Evolutionary conservation across 83 land plant species (phyloP), one percentile per base, ranked within the genome.

Genomic region (Diphasiastrum complanatum): DNA sequence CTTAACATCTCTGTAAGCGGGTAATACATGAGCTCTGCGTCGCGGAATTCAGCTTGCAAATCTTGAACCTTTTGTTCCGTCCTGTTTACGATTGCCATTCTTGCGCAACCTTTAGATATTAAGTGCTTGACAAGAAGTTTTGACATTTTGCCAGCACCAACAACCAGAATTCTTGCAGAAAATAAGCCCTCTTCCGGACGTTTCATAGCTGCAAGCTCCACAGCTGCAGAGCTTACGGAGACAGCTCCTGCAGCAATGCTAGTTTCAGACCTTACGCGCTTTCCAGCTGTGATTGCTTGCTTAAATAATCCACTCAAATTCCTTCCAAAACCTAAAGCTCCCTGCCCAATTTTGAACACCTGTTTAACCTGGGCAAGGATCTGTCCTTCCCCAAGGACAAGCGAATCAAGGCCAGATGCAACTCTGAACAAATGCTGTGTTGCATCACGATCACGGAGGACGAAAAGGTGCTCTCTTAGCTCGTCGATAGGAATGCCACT

Each of bases 121-220:
- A 93, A 69, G 70, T 93, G 98, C 47, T 83, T 93, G 69, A 93
- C 81, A 32, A 93, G 97, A 65, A 93, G 85, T 60, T 85, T 93
- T 11, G 97, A 91, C 99, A 93, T 89, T 36, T 93, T 93, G 51
- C 99, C 99, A 32, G 99, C 99, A 48, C 99, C 99, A 67, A 93
- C 75, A 18, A 89, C 81, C 65, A 89, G 60, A 80, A 89, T 87
- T 50, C 81, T 63, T 16, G 91, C 96, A 64, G 73, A 72, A 0
- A 66, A 45, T 30, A 82, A 60, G 16, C 78, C 71, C 10, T 74
- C 46, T 48, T 68, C 71, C 16, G 89, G 83, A 32, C 85, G 84
- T 75, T 89, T 93, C 97, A 89, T 89, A 4, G 71, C 61, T 11
- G 99, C 92, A 54, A 93, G 70, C 71, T 93, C 99, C 24, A 92